phyloP scores from a whole-genome alignment of 768 basidiomycete genomes.

The Lactarius quietus region DNA sequence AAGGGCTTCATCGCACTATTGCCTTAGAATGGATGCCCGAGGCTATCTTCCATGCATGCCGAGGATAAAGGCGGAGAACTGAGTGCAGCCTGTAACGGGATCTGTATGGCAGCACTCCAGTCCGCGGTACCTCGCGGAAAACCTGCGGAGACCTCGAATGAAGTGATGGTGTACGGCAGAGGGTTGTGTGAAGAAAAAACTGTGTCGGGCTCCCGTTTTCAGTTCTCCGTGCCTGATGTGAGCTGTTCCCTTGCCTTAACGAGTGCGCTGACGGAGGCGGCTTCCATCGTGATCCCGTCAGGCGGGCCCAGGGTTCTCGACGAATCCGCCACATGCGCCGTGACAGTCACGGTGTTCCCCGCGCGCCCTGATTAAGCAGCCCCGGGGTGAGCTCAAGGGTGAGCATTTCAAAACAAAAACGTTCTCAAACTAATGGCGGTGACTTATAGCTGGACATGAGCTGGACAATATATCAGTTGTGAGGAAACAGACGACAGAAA shows the following conservation, averaged over 20 bases:
- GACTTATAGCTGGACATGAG: no score
- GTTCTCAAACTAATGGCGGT: neutral
- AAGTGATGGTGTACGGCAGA: neutral
- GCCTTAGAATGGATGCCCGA: conserved; percentile 17
- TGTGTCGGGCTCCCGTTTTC: neutral
- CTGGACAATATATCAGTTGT: neutral
- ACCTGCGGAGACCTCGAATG: neutral
- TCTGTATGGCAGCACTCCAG: neutral
- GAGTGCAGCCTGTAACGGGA: neutral
- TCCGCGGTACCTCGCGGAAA: neutral
- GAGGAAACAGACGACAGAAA: neutral
- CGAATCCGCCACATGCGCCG: neutral
- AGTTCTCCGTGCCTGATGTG: conserved; percentile 8
- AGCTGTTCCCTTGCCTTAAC: conserved; percentile 13
- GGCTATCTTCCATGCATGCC: neutral
- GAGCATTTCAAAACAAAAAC: neutral
- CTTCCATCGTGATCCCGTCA: neutral
- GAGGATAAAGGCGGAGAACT: neutral
- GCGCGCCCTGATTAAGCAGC: neutral
- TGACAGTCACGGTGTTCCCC: neutral
- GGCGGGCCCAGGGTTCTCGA: neutral
- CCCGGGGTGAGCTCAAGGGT: neutral
- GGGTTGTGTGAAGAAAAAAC: neutral
- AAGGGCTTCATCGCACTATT: conserved; percentile 11
- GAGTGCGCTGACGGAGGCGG: conserved; percentile 7